Base-by-base conservation (phyloP, 768 basidiomycete species). In the Pleurotus salmoneostramineus region DNA sequence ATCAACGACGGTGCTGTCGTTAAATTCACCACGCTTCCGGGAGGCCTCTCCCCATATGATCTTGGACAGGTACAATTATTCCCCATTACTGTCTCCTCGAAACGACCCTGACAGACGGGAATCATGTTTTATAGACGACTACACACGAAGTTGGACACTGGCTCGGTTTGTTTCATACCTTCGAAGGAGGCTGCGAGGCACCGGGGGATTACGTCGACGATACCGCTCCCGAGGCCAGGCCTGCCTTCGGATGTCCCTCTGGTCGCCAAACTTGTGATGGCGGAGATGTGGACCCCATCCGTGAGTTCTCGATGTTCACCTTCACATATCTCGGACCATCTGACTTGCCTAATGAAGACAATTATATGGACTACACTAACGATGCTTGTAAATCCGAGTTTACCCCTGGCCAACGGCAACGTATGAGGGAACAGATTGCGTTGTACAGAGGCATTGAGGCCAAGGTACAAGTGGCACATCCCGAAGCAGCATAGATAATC, bases 121-220 rank as follows among this genome's bases (percentile, higher is more conserved):
- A n/a, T n/a, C n/a, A n/a, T n/a, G n/a, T n/a, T n/a, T 40, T 6
- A 6, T 45, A 64, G 50, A 70, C 69, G 12, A 46, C 70, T n/a
- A 69, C 66, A 4, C 73, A 74, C 59, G 73, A 74, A 57, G 62
- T 64, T 6, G 73, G 73, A 0, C 72, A 73, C 59, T 73, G 71
- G 73, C 43, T 71, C 21, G 71, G 73, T 31, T 62, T 74, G 8
- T 72, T 65, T 61, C 73, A 75, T 61, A 72, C 74, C 4, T 76
- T 76, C 64, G 67, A 73, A 61, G 73, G 66, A 12, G 65, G 66
- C 12, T 65, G 67, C 52, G 33, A 48, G 8, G 63, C 54, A 12
- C 59, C 62, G 6, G 71, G 70, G 1, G 69, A 72, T 60, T 58
- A 60, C 10, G 63, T 72, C 6, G 51, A 43, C 17, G 71, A 72